Percentiles rank a stretch among this genome's conserved stretches.
Evolutionary conservation across 1,139 yeast genomes (phyloP).

Genomic region (Protomyces macrosporus): DNA sequence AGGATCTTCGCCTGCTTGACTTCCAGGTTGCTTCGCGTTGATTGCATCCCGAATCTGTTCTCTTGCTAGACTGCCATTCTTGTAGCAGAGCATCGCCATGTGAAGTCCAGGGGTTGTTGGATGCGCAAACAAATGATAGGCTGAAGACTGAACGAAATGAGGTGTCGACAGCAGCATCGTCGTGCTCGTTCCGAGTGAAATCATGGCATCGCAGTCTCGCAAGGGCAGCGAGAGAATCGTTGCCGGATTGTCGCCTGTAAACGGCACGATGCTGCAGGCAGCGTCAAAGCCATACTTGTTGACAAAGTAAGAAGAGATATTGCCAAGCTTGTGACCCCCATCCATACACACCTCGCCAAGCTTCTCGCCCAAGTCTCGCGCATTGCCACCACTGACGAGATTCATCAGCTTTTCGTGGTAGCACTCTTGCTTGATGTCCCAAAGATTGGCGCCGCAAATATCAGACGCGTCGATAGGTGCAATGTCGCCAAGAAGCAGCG

Average conservation of each 20-base stretch:
- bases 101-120: constrained; percentile 71
- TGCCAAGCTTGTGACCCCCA: constrained; percentile 36
- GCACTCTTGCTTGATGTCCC: constrained; percentile 54
- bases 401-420: constrained; percentile 52
- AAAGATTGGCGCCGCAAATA: constrained; percentile 87
- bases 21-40: constrained; percentile 40
- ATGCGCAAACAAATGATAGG: constrained; percentile 79
- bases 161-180: constrained; percentile 78
- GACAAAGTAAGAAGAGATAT: constrained; percentile 55
- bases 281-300: constrained; percentile 52
- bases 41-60: constrained; percentile 65
- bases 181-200: constrained; percentile 85
- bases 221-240: constrained; percentile 80
- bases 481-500: constrained; percentile 60
- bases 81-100: constrained; percentile 94
- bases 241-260: constrained; percentile 89
- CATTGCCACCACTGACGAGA: constrained; percentile 40
- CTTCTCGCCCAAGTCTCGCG: constrained; percentile 43
- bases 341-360: constrained; percentile 47
- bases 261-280: constrained; percentile 57
- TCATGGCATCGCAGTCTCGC: constrained; percentile 59
- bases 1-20: constrained; percentile 35
- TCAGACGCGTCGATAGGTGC: constrained; percentile 73
- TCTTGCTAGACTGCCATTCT: constrained; percentile 85
- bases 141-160: constrained; percentile 69